Percentiles rank a stretch among this genome's conserved stretches.
phyloP scores from a whole-genome alignment of 2,329 filamentous ascomycete species.

The Coleophoma eucalyptorum region DNA sequence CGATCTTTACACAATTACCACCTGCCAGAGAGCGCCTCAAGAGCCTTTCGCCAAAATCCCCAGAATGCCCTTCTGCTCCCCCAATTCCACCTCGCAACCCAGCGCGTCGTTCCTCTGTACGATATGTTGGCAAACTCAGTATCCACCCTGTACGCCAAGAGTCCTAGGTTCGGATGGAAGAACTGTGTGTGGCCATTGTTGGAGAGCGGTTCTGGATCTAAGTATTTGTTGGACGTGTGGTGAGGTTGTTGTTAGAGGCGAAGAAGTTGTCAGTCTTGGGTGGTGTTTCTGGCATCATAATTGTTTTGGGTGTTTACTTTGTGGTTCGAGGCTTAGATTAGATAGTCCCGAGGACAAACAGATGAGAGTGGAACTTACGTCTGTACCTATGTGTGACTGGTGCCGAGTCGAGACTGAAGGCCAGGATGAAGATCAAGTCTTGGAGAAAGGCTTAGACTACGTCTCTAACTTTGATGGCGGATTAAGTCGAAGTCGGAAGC shows the following conservation, averaged over 20 bases:
- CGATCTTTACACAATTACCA: background rate
- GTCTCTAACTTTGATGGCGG: conserved; percentile 43
- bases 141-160: conserved; percentile 28
- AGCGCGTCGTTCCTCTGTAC: conserved; percentile 46
- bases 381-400: conserved; percentile 45
- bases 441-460: conserved; percentile 39
- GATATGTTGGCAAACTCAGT: conserved; percentile 45
- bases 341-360: conserved; percentile 5
- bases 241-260: conserved; percentile 46
- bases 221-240: conserved; percentile 56
- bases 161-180: conserved; percentile 42
- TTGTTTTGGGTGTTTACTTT: conserved; percentile 54
- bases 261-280: conserved; percentile 54
- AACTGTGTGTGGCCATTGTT: conserved; percentile 45
- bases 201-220: conserved; percentile 43
- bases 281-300: conserved; percentile 57
- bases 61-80: background rate
- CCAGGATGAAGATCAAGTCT: conserved; percentile 24
- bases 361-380: conserved; percentile 36
- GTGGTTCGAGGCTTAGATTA: conserved; percentile 35
- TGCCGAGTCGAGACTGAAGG: conserved; percentile 36
- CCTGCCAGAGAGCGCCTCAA: background rate
- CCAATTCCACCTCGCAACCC: background rate
- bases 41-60: background rate
- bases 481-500: conserved; percentile 39